Evolutionary conservation across 208 protist genomes (phyloP), one percentile per base, ranked within the genome.

Genomic region (Wallacemonas rigidus): DNA sequence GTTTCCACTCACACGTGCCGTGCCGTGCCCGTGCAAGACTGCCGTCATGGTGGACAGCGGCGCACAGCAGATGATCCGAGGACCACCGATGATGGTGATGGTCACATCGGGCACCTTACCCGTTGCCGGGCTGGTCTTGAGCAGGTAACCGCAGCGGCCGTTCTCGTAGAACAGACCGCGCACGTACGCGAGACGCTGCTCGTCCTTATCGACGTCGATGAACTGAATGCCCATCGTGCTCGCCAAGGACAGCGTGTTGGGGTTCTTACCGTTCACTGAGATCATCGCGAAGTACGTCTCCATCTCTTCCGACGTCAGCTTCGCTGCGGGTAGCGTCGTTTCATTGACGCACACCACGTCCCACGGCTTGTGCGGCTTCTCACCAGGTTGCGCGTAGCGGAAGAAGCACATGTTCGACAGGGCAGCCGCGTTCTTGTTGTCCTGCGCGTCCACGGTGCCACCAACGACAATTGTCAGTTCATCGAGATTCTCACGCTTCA

Each of bases 391-490:
- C 5, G 85, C 80, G 72, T 89, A 94, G 65, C 88, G 86, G 74
- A 96, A 93, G 72, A 93, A 96, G 65, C 83, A 81, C 43, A 96
- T 72, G 56, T 82, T 80, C 40, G 91, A 94, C 43, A 96, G 81
- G 2, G 65, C 77, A 12, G 75, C 47, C 15, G 91, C 88, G 50
- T 71, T 76, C 17, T 76, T 82, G 41, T 70, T 76, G 69, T 96
- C 86, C 17, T 87, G 62, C 26, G 77, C 67, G 70, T 94, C 89
- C 17, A 96, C 86, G 43, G 77, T 81, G 43, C 91, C 89, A 51
- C 91, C 91, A 1, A 96, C 88, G 36, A 94, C 87, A 55, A 96
- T 80, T 75, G 89, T 94, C 38, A 96, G 69, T 60, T 96, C 89
- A 48, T 94, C 80, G 61, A 94, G 68, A 55, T 94, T 96, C 74